These are phyloP conservation scores for Claviceps arundinis DNA, from an alignment of 2,329 filamentous ascomycete species.

Conservation along the genomic window DNA sequence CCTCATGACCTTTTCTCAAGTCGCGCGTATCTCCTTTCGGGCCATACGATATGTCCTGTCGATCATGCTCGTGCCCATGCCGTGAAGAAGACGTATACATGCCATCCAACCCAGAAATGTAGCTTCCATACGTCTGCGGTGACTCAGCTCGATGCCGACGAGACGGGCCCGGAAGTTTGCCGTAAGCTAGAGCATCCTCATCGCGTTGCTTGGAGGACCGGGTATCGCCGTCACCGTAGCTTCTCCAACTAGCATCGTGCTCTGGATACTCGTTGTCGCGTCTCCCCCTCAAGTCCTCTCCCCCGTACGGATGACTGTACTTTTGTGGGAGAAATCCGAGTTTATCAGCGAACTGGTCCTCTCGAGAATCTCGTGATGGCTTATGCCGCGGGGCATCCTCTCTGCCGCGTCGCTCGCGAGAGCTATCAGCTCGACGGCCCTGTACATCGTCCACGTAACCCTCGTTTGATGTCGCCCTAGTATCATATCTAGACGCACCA, in stretches of 20 bases:
- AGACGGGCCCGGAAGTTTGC: slow-evolving; percentile 18
- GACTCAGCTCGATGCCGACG: slow-evolving; percentile 12
- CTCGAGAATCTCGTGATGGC: no score
- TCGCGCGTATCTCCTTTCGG: slow-evolving; percentile 11
- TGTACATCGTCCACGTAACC: background rate
- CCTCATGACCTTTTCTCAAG: slow-evolving; percentile 10
- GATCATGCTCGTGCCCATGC: slow-evolving; percentile 8
- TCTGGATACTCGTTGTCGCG: slow-evolving; percentile 7
- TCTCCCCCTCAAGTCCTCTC: no score
- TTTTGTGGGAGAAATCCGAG: no score
- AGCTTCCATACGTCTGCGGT: slow-evolving; percentile 16
- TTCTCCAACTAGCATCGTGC: slow-evolving; percentile 14
- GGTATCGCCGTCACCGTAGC: slow-evolving; percentile 7
- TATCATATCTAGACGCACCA: slow-evolving; percentile 10
- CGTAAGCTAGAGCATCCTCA: slow-evolving; percentile 40
- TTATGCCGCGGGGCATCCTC: no score
- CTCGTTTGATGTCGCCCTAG: slow-evolving; percentile 7
- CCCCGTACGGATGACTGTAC: no score
- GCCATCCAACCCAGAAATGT: slow-evolving; percentile 11
- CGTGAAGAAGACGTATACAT: slow-evolving; percentile 12
- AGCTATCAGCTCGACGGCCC: background rate
- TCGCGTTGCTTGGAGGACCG: slow-evolving; percentile 13
- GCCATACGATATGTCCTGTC: slow-evolving; percentile 2
- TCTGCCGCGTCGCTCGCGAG: background rate
- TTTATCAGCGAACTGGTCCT: no score